phyloP scores from a whole-genome alignment of 2,329 filamentous ascomycete species.

The Basipetospora chlamydospora region DNA sequence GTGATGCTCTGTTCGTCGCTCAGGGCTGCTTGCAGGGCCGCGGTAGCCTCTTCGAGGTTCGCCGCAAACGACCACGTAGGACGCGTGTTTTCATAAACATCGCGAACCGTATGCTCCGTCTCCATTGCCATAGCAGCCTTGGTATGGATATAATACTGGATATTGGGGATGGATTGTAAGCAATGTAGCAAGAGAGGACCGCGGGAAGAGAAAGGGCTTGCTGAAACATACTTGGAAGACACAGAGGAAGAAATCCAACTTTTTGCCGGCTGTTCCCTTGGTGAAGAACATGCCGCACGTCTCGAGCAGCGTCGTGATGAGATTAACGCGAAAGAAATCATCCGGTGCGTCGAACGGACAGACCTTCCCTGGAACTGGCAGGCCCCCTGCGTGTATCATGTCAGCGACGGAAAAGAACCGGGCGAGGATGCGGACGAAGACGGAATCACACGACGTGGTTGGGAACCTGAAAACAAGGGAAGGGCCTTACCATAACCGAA shows the following conservation, averaged over 20 bases:
- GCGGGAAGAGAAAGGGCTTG: neutral
- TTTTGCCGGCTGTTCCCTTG: slow-evolving; percentile 85
- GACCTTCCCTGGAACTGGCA: slow-evolving; percentile 61
- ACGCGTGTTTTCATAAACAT: slow-evolving; percentile 70
- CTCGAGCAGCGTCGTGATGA: slow-evolving; percentile 80
- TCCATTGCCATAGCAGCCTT: slow-evolving; percentile 91
- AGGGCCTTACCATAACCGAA: slow-evolving; percentile 59
- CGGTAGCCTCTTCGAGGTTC: slow-evolving; percentile 68
- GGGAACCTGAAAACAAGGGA: neutral
- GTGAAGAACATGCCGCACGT: slow-evolving; percentile 96
- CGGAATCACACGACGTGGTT: too few species aligned
- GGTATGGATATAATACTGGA: slow-evolving; percentile 80
- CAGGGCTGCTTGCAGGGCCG: slow-evolving; percentile 75
- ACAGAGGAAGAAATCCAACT: slow-evolving; percentile 90
- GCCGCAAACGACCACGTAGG: slow-evolving; percentile 85
- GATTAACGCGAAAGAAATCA: slow-evolving; percentile 88
- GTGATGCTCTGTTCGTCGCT: slow-evolving; percentile 76
- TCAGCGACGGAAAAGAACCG: neutral
- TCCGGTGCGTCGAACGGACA: slow-evolving; percentile 77
- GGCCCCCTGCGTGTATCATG: slow-evolving; percentile 40
- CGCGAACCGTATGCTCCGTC: slow-evolving; percentile 90
- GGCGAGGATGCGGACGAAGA: too few species aligned
- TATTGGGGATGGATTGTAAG: slow-evolving; percentile 5
- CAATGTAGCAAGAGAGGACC: neutral
- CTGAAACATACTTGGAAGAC: slow-evolving; percentile 59